Evolutionary conservation across 1,284 basidiomycete species (phyloP).

Genomic region (Kwoniella shivajii): DNA sequence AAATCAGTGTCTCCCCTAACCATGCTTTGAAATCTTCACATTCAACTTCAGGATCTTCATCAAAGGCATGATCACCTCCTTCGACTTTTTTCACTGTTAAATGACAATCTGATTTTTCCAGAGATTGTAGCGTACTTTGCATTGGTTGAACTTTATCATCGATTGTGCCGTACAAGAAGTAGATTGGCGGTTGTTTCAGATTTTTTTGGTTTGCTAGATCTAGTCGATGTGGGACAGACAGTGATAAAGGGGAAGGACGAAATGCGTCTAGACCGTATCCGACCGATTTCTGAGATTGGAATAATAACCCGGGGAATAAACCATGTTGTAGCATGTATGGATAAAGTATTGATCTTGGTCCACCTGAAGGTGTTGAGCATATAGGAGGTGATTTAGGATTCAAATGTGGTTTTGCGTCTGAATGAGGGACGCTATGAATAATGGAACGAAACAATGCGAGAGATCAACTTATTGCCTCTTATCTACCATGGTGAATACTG

Average conservation of each 20-base stretch:
- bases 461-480: too few relatives aligned
- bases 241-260: slow-evolving; percentile 34
- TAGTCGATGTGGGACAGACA: slow-evolving; percentile 42
- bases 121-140: slow-evolving; percentile 35
- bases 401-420: slow-evolving; percentile 44
- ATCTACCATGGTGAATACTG: too few relatives aligned
- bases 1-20: slow-evolving; percentile 31
- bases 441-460: neutral
- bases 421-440: slow-evolving; percentile 33
- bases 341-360: slow-evolving; percentile 49
- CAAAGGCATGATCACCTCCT: slow-evolving; percentile 45
- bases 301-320: slow-evolving; percentile 47
- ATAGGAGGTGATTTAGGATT: slow-evolving; percentile 45
- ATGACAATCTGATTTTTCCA: slow-evolving; percentile 23
- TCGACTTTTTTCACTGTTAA: slow-evolving; percentile 32
- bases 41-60: slow-evolving; percentile 44
- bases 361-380: slow-evolving; percentile 38
- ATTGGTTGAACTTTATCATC: slow-evolving; percentile 49
- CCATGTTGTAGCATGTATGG: slow-evolving; percentile 52
- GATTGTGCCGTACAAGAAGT: slow-evolving; percentile 39
- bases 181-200: slow-evolving; percentile 27
- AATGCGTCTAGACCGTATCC: slow-evolving; percentile 43
- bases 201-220: slow-evolving; percentile 12
- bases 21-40: slow-evolving; percentile 42
- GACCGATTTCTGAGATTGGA: slow-evolving; percentile 42